These are phyloP conservation scores for Polyplosphaeria fusca DNA, from an alignment of 495 filamentous ascomycete genomes.

Conservation along the genomic window DNA sequence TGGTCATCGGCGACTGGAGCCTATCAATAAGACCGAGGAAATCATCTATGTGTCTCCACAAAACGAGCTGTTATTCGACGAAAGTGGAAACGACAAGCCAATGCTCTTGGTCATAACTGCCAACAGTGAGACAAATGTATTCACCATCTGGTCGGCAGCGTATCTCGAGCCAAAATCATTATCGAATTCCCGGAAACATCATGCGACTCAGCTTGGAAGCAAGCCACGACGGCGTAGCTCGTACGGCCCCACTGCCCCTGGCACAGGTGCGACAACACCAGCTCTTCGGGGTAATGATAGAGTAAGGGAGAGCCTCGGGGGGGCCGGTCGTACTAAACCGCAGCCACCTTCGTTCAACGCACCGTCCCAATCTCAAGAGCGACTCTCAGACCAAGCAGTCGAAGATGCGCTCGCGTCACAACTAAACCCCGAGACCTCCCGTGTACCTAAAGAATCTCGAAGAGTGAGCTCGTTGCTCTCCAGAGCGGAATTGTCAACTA, in stretches of 20 bases:
- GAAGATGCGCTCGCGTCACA: slow-evolving; percentile 65
- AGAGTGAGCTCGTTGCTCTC: slow-evolving; percentile 90
- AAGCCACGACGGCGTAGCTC: slow-evolving; percentile 77
- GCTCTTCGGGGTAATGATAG: slow-evolving; percentile 49
- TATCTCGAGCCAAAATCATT: slow-evolving; percentile 60
- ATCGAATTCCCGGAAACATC: slow-evolving; percentile 51
- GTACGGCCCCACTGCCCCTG: slow-evolving; percentile 57
- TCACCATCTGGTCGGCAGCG: slow-evolving; percentile 74
- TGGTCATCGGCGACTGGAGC: slow-evolving; percentile 43
- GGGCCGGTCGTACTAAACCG: slow-evolving; percentile 33
- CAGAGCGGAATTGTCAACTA: slow-evolving; percentile 78
- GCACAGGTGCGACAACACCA: slow-evolving; percentile 79
- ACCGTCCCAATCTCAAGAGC: slow-evolving; percentile 15
- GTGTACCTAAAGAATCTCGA: slow-evolving; percentile 71
- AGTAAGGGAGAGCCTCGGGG: slow-evolving; percentile 58
- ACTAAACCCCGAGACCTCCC: slow-evolving; percentile 67
- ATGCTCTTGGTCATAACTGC: slow-evolving; percentile 77
- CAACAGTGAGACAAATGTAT: slow-evolving; percentile 66
- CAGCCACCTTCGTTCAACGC: slow-evolving; percentile 22
- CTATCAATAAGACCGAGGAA: slow-evolving; percentile 67
- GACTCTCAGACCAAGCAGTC: slow-evolving; percentile 34
- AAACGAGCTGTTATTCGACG: slow-evolving; percentile 48
- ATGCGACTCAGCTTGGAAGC: slow-evolving; percentile 52
- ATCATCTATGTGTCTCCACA: slow-evolving; percentile 70
- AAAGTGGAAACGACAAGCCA: slow-evolving; percentile 39